Base-by-base conservation (phyloP, 352 stramenopile genomes). In the Phytophthora hybrid region DNA sequence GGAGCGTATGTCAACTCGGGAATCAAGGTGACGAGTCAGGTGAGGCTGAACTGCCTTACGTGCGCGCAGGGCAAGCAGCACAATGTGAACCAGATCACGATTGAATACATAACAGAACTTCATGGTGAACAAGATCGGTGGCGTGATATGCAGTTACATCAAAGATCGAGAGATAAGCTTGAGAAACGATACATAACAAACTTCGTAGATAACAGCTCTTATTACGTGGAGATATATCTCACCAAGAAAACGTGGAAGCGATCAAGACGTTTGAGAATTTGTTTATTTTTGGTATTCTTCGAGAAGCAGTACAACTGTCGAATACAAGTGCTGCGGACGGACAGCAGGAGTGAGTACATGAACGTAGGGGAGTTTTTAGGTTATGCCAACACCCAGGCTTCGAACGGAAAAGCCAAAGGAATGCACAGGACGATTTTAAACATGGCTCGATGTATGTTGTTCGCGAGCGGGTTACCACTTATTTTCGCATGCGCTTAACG, bases 401-500 rank as follows among this genome's bases (percentile, higher is more conserved):
- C 13, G 0, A 83, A 81, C 46, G 66, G 69, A 32, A 1, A 75
- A 80, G 54, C 58, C 54, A 11, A 41, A 11, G 1, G 34, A 11
- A 41, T 5, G 66, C 68, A 34, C 52, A 60, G 5, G 11, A 56
- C 34, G 1, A 41, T 41, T 13, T 41, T 41, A 3, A 41, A 41
- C 34, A 41, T 41, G 34, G 34, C 34, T 41, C 34, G 66, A 5
- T 81, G 65, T 49, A 75, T 78, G 59, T 13, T 83, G 5, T 76
- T 83, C 19, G 62, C 29, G 23, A 26, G 23, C 23, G 23, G 23
- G 2, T 26, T 26, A 26, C 23, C 23, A 26, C 23, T 26, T 26
- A 26, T 26, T 1, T 26, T 26, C 23, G 23, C 1, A 26, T 26
- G 2, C 2, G 23, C 23, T 26, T 26, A 26, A 26, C 23, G 23